These are phyloP conservation scores for Fusarium bulbicola DNA, from an alignment of 2,329 filamentous ascomycete species.

Conservation along the genomic window DNA sequence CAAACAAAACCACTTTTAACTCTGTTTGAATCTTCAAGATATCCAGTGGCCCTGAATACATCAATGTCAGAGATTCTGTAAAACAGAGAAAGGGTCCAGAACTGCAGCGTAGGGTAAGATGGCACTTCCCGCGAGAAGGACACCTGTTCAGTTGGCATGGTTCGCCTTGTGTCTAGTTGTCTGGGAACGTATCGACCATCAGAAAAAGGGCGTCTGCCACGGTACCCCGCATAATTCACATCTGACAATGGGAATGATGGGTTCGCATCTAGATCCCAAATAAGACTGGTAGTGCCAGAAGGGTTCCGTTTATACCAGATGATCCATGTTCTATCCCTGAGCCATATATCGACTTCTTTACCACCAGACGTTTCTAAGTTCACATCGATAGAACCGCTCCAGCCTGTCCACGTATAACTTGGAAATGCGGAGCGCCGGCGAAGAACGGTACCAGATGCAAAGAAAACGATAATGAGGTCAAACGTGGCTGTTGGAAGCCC, in stretches of 20 bases:
- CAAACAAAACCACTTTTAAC: neutral
- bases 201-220: accelerated
- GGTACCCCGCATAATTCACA: accelerated
- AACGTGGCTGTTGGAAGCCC: accelerated
- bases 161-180: neutral
- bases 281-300: accelerated
- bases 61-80: neutral
- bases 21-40: accelerated
- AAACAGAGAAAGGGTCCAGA: neutral
- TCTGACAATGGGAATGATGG: neutral
- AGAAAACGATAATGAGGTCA: accelerated
- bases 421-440: accelerated
- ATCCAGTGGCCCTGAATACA: accelerated
- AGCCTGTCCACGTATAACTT: neutral
- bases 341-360: accelerated
- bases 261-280: neutral
- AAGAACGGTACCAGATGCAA: accelerated
- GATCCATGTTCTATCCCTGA: neutral
- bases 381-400: neutral
- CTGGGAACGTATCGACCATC: accelerated
- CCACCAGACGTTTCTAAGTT: accelerated
- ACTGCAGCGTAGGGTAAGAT: accelerated
- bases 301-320: accelerated
- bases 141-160: accelerated
- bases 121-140: neutral